Base-by-base conservation (phyloP, 1,139 yeast species). In the Debaryomyces singareniensis region DNA sequence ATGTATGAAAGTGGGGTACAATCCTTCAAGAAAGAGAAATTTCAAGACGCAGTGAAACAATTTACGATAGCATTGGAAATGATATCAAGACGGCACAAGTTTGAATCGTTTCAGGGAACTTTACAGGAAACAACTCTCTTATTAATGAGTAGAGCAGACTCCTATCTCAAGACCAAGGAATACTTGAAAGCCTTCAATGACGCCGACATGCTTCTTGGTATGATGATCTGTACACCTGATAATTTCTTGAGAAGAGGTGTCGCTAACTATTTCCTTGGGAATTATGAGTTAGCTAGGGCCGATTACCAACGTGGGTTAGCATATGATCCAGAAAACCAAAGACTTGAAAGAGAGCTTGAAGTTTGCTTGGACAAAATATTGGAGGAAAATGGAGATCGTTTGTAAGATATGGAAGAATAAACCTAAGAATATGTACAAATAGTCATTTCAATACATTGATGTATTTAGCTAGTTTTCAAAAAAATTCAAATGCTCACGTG, bases 161-260 rank as follows among this genome's bases (percentile, higher is more conserved):
- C 95, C 0, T 73, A 80, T 45, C 65, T 87, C 51, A 71, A 80
- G 45, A 63, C 71, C 34, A 69, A 75, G 31, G 63, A 75, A 35
- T 83, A 75, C 61, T 56, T 81, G 27, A 79, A 78, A 31, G 97
- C 96, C 0, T 75, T 65, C 48, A 80, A 81, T 37, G 97, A 89
- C 50, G 78, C 93, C 2, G 91, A 86, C 38, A 59, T 89, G 58
- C 65, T 89, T 41, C 51, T 72, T 30, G 68, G 69, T 16, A 60
- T 81, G 53, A 72, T 85, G 54, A 76, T 76, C 46, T 66, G 79
- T 30, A 71, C 78, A 11, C 80, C 95, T 7, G 93, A 84, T 40
- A 82, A 85, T 51, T 84, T 83, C 49, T 71, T 81, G 42, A 74
- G 97, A 58, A 74, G 85, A 48, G 94, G 94, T 2, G 78, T 82